These are phyloP conservation scores for Heritiera fomes DNA, from an alignment of 345 rosid species.

Conservation along the genomic window DNA sequence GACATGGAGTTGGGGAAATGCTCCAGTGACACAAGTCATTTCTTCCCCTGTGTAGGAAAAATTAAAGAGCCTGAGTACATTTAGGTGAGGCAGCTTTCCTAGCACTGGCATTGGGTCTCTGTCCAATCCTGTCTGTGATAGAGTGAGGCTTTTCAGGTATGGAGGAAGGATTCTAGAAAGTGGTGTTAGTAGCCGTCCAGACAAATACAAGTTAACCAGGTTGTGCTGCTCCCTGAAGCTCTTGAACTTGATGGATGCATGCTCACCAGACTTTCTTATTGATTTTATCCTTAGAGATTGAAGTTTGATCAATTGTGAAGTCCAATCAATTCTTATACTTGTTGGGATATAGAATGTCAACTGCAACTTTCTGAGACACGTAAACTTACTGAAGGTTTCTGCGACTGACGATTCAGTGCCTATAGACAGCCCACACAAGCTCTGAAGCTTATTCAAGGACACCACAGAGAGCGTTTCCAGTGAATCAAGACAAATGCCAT, in stretches of 20 bases:
- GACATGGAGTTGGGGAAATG: constrained; percentile 33
- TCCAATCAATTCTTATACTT: background rate
- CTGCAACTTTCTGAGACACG: background rate
- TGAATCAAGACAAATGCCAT: background rate
- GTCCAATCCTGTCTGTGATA: constrained; percentile 25
- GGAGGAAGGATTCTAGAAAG: background rate
- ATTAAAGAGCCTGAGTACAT: constrained; percentile 33
- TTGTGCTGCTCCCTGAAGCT: background rate
- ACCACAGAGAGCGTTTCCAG: background rate
- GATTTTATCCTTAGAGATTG: background rate
- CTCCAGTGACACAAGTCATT: constrained; percentile 19
- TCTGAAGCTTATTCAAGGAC: background rate
- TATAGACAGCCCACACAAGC: background rate
- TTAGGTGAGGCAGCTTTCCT: constrained; percentile 28
- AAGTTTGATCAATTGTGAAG: background rate
- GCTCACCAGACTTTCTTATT: background rate
- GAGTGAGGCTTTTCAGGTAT: constrained; percentile 28
- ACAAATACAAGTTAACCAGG: constrained; percentile 34
- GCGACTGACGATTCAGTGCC: background rate
- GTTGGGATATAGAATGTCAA: background rate
- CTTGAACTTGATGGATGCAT: constrained; percentile 4
- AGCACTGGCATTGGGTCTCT: constrained; percentile 35
- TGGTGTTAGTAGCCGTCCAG: constrained; percentile 15
- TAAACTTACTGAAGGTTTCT: background rate
- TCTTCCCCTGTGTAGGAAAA: constrained; percentile 27